Evolutionary conservation across 2,329 filamentous ascomycete genomes (phyloP), one percentile per base, ranked within the genome.

Genomic region (Malbranchea cinnamomea): DNA sequence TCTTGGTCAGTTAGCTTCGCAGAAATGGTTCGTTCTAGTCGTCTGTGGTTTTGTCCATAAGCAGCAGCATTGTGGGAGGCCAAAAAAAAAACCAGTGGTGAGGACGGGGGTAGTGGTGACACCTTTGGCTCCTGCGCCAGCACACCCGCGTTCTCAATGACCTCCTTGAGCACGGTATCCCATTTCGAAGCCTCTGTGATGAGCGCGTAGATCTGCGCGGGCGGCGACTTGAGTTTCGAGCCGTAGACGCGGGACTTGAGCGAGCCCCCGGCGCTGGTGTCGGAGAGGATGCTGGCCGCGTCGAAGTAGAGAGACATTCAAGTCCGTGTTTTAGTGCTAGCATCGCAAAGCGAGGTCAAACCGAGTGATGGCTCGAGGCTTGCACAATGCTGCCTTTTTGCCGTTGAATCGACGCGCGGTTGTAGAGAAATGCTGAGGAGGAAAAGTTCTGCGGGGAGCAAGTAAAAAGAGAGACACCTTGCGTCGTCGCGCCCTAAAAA

Each of bases 241-340:
- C 57, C 65, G 53, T 89, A 95, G 25, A 95, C 72, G 20, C 81
- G 67, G 5, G 83, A 82, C 54, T 91, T 93, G 39, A 95, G 67
- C 15, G 82, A 93, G 11, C 82, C 83, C n/a, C 78, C 76, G 3
- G 65, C 58, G n/a, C 70, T 67, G 6, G 20, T 12, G 10, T 30
- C 32, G 3, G 68, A 67, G 33, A 98, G 59, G 20, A 94, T 63
- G 9, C 74, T 67, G 3, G 79, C 83, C 5, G 85, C 79, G 60
- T 95, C 89, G 52, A 92, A 79, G 53, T 98, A 98, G 33, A 98
- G 76, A 27, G 85, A 92, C 87, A 95, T 95, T n/a, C n/a, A n/a
- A n/a, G n/a, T n/a, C n/a, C n/a, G n/a, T n/a, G 16, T n/a, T n/a
- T n/a, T n/a, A n/a, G n/a, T n/a, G n/a, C n/a, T n/a, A n/a, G n/a